phyloP scores from a whole-genome alignment of 805 yeast species.

The Wilhelminamyces savonicus region DNA sequence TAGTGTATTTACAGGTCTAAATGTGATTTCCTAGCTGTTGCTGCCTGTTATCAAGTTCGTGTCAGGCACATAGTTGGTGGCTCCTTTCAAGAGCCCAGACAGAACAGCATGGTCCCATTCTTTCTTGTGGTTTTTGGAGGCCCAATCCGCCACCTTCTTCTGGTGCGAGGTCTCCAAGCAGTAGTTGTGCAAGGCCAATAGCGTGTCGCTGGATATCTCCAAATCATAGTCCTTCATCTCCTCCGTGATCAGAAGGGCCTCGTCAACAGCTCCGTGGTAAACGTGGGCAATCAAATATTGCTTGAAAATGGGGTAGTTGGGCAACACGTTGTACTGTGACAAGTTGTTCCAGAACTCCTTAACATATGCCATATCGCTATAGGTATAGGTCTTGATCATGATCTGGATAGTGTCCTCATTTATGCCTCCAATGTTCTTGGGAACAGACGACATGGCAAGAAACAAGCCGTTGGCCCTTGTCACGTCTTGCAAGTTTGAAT shows the following conservation, averaged over 20 bases:
- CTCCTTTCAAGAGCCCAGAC: conserved; percentile 19
- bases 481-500: conserved; percentile 50
- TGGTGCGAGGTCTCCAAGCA: conserved; percentile 27
- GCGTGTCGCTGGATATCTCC: conserved; percentile 35
- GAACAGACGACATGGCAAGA: conserved; percentile 49
- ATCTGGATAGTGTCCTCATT: conserved; percentile 60
- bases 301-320: conserved; percentile 45
- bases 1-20: not conserved
- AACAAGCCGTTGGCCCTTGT: conserved; percentile 55
- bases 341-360: conserved; percentile 57
- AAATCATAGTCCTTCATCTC: conserved; percentile 44
- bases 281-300: conserved; percentile 68
- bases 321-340: conserved; percentile 45
- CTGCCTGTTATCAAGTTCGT: conserved; percentile 17
- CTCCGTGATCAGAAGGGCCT: conserved; percentile 48
- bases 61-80: conserved; percentile 26
- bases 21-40: conserved; percentile 6
- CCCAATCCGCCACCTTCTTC: conserved; percentile 27
- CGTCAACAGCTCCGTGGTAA: conserved; percentile 52
- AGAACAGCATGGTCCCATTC: conserved; percentile 21
- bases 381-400: conserved; percentile 59
- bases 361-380: conserved; percentile 48
- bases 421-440: conserved; percentile 41
- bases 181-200: conserved; percentile 43
- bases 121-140: conserved; percentile 16